A percentile compares a stretch with the other conserved stretches of the same genome.
Evolutionary conservation across 805 yeast species (phyloP).

Genomic region (Cyberlindnera amylophila): DNA sequence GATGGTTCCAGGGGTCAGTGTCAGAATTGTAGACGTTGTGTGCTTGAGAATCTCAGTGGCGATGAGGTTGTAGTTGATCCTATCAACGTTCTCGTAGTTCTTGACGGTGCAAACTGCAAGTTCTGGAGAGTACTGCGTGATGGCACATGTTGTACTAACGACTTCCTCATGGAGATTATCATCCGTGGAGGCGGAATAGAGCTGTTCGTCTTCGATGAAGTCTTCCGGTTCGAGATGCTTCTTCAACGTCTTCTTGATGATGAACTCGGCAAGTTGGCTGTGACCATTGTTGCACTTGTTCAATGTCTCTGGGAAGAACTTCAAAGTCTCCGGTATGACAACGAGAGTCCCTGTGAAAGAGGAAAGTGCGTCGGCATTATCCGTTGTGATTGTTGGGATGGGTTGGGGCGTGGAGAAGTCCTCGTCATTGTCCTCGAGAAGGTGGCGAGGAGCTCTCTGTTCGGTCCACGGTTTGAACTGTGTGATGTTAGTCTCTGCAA

Average conservation of each 20-base stretch:
- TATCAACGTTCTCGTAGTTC: slow-evolving; percentile 29
- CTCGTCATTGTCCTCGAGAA: slow-evolving; percentile 40
- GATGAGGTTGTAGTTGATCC: slow-evolving; percentile 31
- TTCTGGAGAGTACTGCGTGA: slow-evolving; percentile 15
- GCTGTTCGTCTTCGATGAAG: slow-evolving; percentile 46
- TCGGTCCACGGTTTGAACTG: slow-evolving; percentile 48
- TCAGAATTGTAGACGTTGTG: slow-evolving; percentile 8
- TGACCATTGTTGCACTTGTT: not conserved
- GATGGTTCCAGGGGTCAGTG: slow-evolving; percentile 33
- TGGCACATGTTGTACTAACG: slow-evolving; percentile 9
- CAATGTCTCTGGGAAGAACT: slow-evolving; percentile 15
- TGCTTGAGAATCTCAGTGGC: slow-evolving; percentile 23
- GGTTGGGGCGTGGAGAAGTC: slow-evolving; percentile 21
- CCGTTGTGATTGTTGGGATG: slow-evolving; percentile 12
- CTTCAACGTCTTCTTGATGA: slow-evolving; percentile 10
- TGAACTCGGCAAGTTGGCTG: not conserved
- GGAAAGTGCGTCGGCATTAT: not conserved
- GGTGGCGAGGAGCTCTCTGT: slow-evolving; percentile 42
- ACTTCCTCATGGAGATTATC: slow-evolving; percentile 6
- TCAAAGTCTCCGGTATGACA: slow-evolving; percentile 16
- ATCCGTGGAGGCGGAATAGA: slow-evolving; percentile 32
- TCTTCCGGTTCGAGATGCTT: slow-evolving; percentile 24
- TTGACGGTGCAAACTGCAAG: slow-evolving; percentile 15
- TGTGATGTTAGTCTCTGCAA: slow-evolving; percentile 3
- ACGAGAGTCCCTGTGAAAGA: slow-evolving; percentile 16